A percentile compares a stretch with the other conserved stretches of the same genome.
These are phyloP conservation scores for Corylus americana DNA, from an alignment of 306 rosid species.

Conservation along the genomic window DNA sequence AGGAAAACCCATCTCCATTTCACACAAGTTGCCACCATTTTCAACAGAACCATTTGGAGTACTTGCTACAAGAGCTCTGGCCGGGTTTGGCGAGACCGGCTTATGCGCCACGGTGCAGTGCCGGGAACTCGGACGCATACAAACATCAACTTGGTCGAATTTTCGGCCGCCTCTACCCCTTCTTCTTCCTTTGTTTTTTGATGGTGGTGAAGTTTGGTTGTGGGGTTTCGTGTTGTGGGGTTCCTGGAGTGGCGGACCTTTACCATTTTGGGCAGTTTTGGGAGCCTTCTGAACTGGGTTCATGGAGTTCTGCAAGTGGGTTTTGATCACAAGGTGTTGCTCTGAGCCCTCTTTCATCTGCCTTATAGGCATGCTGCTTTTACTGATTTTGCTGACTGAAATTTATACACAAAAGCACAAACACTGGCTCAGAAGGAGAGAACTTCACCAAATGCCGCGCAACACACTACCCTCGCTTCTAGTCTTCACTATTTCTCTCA, in stretches of 20 bases:
- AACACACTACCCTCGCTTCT: constrained; percentile 24
- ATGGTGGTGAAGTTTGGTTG: constrained; percentile 61
- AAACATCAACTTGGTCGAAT: constrained; percentile 80
- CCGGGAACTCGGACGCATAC: constrained; percentile 79
- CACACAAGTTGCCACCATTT: constrained; percentile 50
- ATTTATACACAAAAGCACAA: constrained; percentile 22
- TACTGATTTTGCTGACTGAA: constrained; percentile 19
- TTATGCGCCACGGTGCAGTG: constrained; percentile 56
- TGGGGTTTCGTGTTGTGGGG: constrained; percentile 41
- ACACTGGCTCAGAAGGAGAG: constrained; percentile 23
- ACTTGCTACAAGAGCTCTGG: constrained; percentile 28
- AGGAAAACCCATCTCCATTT: constrained; percentile 65
- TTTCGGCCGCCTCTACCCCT: constrained; percentile 83
- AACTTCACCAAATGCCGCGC: constrained; percentile 40
- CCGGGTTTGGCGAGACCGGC: constrained; percentile 30
- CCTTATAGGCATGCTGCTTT: constrained; percentile 78
- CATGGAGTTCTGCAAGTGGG: constrained; percentile 72
- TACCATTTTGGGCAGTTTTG: constrained; percentile 76
- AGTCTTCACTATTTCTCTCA: constrained; percentile 42
- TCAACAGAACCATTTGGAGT: constrained; percentile 37
- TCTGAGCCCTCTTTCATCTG: constrained; percentile 93
- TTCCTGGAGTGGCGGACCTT: constrained; percentile 68
- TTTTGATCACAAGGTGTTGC: constrained; percentile 89
- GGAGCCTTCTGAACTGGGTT: constrained; percentile 59
- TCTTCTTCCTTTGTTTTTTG: constrained; percentile 76